phyloP scores from a whole-genome alignment of 768 basidiomycete genomes.

The Leucocoprinus leucothites region DNA sequence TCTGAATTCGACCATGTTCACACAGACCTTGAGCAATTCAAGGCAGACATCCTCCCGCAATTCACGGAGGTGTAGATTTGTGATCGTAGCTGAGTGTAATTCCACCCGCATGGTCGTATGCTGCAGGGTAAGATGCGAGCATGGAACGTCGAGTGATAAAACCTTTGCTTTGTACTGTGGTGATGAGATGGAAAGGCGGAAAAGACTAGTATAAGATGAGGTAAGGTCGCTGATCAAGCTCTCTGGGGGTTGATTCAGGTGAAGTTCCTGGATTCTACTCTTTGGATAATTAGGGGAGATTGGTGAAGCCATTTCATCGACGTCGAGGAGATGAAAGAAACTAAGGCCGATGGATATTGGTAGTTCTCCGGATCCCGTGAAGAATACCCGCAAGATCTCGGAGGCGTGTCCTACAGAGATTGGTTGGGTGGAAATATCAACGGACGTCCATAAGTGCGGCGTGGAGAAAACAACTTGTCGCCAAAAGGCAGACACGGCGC shows the following conservation, averaged over 20 bases:
- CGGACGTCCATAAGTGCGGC: neutral
- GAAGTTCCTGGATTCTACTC: no score
- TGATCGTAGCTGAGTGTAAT: neutral
- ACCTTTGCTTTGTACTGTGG: neutral
- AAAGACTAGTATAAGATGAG: no score
- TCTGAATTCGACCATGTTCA: neutral
- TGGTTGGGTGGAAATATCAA: no score
- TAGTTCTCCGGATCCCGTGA: no score
- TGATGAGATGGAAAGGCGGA: neutral
- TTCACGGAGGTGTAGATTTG: neutral
- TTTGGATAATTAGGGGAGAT: no score
- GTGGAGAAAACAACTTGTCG: neutral
- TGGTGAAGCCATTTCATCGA: no score
- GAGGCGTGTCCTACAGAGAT: no score
- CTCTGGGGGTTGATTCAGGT: no score
- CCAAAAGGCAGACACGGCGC: neutral
- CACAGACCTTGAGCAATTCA: neutral
- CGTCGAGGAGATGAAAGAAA: no score
- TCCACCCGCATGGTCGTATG: neutral
- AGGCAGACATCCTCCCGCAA: neutral
- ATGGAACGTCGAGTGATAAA: neutral
- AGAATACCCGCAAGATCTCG: no score
- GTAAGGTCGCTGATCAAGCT: no score
- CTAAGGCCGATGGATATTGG: no score
- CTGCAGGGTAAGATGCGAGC: neutral